Conservation (phyloP, 371 early-diverging fungal genomes). For the Circinella umbellata region DNA sequence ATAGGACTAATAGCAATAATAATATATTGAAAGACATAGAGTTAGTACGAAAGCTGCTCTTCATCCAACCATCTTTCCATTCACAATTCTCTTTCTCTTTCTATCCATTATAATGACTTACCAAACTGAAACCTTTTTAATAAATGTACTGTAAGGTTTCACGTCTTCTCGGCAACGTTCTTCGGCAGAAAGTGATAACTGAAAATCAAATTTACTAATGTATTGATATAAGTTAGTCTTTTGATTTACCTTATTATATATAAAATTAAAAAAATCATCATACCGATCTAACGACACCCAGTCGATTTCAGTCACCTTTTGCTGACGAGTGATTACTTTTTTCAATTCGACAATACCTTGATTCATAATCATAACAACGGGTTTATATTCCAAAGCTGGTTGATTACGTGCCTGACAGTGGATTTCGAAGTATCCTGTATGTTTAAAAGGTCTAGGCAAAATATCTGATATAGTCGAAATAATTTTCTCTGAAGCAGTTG, state of each 20-base stretch:
- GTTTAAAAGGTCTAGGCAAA: slow-evolving; percentile 27
- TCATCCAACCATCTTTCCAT: too few species aligned
- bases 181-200: slow-evolving; percentile 31
- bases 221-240: neutral
- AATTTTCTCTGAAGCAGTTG: slow-evolving; percentile 33
- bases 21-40: neutral
- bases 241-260: neutral
- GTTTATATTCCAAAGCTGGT: slow-evolving; percentile 27
- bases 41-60: neutral
- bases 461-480: slow-evolving; percentile 30
- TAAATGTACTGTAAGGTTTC: slow-evolving; percentile 52
- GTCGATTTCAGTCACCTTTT: slow-evolving; percentile 37
- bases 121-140: slow-evolving; percentile 48
- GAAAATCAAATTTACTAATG: slow-evolving; percentile 48
- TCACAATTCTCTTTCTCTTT: too few species aligned
- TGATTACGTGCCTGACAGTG: slow-evolving; percentile 44
- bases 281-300: slow-evolving; percentile 54
- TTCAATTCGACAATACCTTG: slow-evolving; percentile 31
- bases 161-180: slow-evolving; percentile 39
- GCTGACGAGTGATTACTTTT: slow-evolving; percentile 37
- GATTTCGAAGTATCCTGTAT: slow-evolving; percentile 44
- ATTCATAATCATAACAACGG: slow-evolving; percentile 40
- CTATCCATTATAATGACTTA: slow-evolving; percentile 17
- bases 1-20: slow-evolving; percentile 26
- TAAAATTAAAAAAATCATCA: neutral